These are phyloP conservation scores for Phaeosphaeriaceae sp. DNA, from an alignment of 2,329 filamentous ascomycete genomes.

Conservation along the genomic window DNA sequence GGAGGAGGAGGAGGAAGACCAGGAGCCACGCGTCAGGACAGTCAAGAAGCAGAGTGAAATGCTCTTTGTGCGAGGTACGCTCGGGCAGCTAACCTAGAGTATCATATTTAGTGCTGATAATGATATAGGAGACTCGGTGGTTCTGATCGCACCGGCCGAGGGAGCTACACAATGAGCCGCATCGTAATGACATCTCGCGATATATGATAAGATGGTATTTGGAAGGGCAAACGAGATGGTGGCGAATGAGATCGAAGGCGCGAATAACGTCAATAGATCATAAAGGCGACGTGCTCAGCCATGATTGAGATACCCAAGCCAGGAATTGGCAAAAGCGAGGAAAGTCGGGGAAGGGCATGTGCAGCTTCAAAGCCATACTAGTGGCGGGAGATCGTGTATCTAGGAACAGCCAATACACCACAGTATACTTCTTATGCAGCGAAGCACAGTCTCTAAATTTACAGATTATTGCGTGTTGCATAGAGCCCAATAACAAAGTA, in stretches of 20 bases:
- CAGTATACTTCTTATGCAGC: no score
- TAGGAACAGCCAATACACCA: no score
- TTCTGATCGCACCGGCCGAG: slow-evolving; percentile 54
- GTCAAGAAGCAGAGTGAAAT: slow-evolving; percentile 98
- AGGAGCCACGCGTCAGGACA: slow-evolving; percentile 65
- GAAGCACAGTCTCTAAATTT: no score
- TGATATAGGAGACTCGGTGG: slow-evolving; percentile 55
- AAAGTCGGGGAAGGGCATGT: background rate
- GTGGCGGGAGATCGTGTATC: no score
- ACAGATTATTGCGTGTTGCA: no score
- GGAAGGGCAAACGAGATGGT: background rate
- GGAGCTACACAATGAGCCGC: slow-evolving; percentile 34
- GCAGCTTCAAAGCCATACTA: background rate
- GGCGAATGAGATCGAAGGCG: background rate
- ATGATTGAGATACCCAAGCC: slow-evolving; percentile 32
- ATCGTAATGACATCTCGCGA: slow-evolving; percentile 7
- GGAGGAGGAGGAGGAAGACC: slow-evolving; percentile 81
- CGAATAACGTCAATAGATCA: background rate
- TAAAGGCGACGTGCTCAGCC: background rate
- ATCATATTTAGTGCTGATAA: slow-evolving; percentile 5
- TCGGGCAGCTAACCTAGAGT: background rate
- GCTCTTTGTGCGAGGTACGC: slow-evolving; percentile 90
- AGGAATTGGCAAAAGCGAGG: slow-evolving; percentile 4
- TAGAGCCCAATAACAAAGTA: no score
- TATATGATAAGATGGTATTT: background rate